phyloP scores from a whole-genome alignment of 148 eudicot species.

The Rhododendron vialii region DNA sequence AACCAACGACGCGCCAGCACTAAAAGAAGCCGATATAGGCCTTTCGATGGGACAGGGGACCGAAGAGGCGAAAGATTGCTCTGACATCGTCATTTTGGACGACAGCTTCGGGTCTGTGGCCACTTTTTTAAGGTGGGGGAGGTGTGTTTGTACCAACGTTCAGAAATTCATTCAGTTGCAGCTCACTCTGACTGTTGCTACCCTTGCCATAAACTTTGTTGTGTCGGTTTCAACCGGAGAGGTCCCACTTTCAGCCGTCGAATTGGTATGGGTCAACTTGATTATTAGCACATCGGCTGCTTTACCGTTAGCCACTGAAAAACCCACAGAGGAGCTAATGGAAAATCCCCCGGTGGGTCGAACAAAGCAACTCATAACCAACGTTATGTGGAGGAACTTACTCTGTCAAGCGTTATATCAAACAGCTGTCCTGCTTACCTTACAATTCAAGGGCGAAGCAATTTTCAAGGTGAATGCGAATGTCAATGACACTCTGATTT shows the following conservation, averaged over 20 bases:
- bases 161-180: constrained; percentile 17
- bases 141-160: constrained; percentile 4
- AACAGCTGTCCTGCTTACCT: constrained; percentile 1
- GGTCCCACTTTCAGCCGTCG: constrained; percentile 15
- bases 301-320: constrained; percentile 11
- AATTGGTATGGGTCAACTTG: constrained; percentile 17
- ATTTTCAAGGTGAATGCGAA: constrained; percentile 5
- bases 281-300: constrained; percentile 21
- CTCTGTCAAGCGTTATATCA: constrained; percentile 14
- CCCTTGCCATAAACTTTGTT: constrained; percentile 10
- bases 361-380: constrained; percentile 13
- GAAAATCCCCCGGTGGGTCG: constrained; percentile 13
- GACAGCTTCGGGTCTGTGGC: constrained; percentile 3
- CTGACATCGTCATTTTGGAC: constrained; percentile 9
- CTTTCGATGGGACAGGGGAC: constrained; percentile 10
- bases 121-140: constrained; percentile 14
- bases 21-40: constrained; percentile 14
- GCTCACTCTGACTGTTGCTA: constrained; percentile 10
- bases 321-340: constrained; percentile 19
- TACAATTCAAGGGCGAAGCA: constrained; percentile 14
- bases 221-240: constrained; percentile 11
- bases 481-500: constrained; percentile 18
- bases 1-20: constrained; percentile 6
- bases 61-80: constrained; percentile 7
- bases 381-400: constrained; percentile 19